These are phyloP conservation scores for Aspergillus nomiae DNA, from an alignment of 2,329 filamentous ascomycete genomes.

Conservation along the genomic window DNA sequence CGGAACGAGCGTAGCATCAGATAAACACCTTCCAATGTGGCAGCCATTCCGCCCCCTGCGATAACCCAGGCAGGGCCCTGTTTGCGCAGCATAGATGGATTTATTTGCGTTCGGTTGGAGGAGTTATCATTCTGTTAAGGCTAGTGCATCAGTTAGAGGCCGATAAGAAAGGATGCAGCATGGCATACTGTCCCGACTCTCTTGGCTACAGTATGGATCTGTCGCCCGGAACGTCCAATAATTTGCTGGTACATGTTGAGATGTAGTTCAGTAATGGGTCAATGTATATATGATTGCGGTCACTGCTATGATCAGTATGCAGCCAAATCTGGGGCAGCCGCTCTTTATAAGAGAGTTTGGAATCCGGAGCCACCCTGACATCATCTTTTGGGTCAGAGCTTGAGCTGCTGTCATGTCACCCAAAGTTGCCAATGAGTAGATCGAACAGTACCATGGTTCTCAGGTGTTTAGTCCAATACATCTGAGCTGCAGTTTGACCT, in stretches of 20 bases:
- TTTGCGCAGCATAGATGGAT: constrained; percentile 18
- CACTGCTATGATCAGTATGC: too few relatives aligned
- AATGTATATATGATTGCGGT: not conserved
- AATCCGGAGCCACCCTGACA: not conserved
- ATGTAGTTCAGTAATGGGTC: not conserved
- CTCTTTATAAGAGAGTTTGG: not conserved
- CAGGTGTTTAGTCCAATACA: not conserved
- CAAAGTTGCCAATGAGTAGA: not conserved
- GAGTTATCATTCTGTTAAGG: constrained; percentile 4
- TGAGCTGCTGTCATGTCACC: not conserved
- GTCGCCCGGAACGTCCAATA: constrained; percentile 8
- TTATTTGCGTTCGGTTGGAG: constrained; percentile 11
- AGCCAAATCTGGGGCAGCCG: not conserved
- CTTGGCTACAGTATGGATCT: constrained; percentile 1
- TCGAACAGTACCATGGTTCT: not conserved
- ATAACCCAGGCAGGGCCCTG: constrained; percentile 24
- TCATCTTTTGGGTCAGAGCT: not conserved
- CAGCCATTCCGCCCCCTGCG: constrained; percentile 24
- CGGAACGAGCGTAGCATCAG: constrained; percentile 23
- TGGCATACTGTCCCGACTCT: not conserved
- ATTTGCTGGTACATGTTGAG: constrained; percentile 9
- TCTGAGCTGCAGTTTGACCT: not conserved
- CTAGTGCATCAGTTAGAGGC: not conserved
- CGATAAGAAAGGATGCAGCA: not conserved
- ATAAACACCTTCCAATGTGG: constrained; percentile 23